A percentile compares a stretch with the other conserved stretches of the same genome.
phyloP scores from a whole-genome alignment of 148 eudicot genomes.

The Diospyros kaki region DNA sequence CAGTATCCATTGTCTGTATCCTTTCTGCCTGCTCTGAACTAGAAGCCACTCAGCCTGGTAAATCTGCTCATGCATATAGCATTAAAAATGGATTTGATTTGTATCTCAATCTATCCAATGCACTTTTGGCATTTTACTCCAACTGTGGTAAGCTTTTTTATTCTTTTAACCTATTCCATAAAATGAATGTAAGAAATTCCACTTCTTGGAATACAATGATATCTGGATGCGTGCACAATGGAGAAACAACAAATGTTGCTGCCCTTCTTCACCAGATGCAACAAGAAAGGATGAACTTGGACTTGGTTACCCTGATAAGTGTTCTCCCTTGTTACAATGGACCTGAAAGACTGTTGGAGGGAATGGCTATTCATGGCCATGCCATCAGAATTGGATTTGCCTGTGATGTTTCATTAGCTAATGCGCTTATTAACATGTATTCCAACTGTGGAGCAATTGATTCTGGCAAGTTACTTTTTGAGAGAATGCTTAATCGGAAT shows the following conservation, averaged over 20 bases:
- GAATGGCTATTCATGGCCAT: constrained; percentile 49
- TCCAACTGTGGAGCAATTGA: constrained; percentile 37
- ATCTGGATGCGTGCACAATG: constrained; percentile 49
- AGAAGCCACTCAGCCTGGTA: constrained; percentile 39
- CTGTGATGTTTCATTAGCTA: constrained; percentile 38
- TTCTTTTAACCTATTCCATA: constrained; percentile 37
- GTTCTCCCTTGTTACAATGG: constrained; percentile 42
- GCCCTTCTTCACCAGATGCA: constrained; percentile 42
- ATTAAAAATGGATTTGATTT: constrained; percentile 42
- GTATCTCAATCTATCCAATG: constrained; percentile 43
- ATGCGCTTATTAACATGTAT: constrained; percentile 64
- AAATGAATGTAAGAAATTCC: constrained; percentile 35
- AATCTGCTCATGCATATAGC: constrained; percentile 59
- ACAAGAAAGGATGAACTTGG: constrained; percentile 43
- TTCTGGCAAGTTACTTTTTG: constrained; percentile 33
- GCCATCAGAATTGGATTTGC: constrained; percentile 38
- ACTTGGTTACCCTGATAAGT: constrained; percentile 52
- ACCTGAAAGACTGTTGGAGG: constrained; percentile 28
- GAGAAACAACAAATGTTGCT: constrained; percentile 31
- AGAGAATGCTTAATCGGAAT: constrained; percentile 31
- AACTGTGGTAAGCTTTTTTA: constrained; percentile 28
- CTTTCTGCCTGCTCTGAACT: constrained; percentile 58
- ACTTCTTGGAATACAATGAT: constrained; percentile 72
- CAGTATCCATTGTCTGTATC: constrained; percentile 43
- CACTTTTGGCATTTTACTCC: constrained; percentile 57